Conservation (phyloP, 164 flowering plant genomes). For the Sextonia rubra region DNA sequence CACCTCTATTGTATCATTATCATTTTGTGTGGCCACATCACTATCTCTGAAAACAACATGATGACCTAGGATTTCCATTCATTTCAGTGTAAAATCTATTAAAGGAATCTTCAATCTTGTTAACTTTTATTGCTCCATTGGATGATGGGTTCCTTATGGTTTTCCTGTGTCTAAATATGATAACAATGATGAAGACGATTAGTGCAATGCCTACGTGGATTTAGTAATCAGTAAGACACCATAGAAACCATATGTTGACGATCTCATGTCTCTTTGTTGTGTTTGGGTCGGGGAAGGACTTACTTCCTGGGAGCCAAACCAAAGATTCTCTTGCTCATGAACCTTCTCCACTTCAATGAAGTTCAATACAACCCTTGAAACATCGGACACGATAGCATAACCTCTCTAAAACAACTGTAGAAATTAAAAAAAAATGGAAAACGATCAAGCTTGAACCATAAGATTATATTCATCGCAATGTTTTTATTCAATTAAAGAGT, state of each 20-base stretch:
- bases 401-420: conserved; percentile 17
- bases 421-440: neutral
- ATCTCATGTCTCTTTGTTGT: neutral
- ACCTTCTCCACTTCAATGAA: conserved; percentile 12
- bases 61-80: neutral
- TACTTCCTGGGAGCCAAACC: conserved; percentile 8
- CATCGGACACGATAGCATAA: conserved; percentile 13
- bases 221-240: neutral
- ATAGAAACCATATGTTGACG: neutral
- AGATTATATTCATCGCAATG: no score
- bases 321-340: neutral
- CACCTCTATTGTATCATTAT: neutral
- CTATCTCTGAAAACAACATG: neutral
- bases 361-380: conserved; percentile 17
- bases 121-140: no score
- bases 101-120: neutral
- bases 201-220: neutral
- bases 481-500: no score
- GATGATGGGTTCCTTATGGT: neutral
- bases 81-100: neutral
- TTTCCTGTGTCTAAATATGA: no score
- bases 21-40: neutral
- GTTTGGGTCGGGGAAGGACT: neutral
- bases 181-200: neutral
- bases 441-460: neutral